These are phyloP conservation scores for Aspergillus egyptiacus DNA, from an alignment of 495 filamentous ascomycete species.

Conservation along the genomic window DNA sequence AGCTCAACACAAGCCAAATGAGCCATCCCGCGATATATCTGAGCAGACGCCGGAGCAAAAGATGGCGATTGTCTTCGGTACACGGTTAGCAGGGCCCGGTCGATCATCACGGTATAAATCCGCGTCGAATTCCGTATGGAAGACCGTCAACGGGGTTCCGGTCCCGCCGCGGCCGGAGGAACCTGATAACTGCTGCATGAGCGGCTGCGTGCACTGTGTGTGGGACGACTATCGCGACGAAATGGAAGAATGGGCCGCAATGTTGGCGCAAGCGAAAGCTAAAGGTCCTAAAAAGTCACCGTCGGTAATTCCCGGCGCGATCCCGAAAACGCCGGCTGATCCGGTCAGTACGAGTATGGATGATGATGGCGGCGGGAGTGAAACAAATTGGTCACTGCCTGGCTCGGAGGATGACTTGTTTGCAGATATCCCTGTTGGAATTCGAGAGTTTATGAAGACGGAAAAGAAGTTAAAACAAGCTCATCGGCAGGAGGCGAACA, in stretches of 20 bases:
- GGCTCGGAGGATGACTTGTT: constrained; percentile 53
- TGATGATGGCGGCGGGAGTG: constrained; percentile 73
- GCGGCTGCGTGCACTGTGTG: constrained; percentile 93
- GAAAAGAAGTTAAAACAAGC: constrained; percentile 86
- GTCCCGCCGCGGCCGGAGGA: constrained; percentile 81
- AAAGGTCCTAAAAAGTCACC: constrained; percentile 21
- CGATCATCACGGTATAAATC: constrained; percentile 54
- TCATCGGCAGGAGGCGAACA: constrained; percentile 41
- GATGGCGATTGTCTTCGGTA: constrained; percentile 70
- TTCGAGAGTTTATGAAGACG: constrained; percentile 93
- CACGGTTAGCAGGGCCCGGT: constrained; percentile 64
- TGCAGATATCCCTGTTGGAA: constrained; percentile 80
- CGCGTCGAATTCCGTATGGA: constrained; percentile 41
- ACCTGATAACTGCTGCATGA: constrained; percentile 99
- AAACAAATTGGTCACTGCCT: constrained; percentile 54
- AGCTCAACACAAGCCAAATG: constrained; percentile 17
- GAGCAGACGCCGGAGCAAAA: constrained; percentile 44
- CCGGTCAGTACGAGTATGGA: constrained; percentile 58
- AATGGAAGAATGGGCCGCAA: constrained; percentile 75
- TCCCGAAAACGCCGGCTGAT: constrained; percentile 34
- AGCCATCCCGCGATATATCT: constrained; percentile 18
- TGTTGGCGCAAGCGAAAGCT: constrained; percentile 50
- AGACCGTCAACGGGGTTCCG: constrained; percentile 67
- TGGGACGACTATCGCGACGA: constrained; percentile 91
- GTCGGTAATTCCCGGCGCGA: constrained; percentile 27